Base-by-base conservation (phyloP, 257 asterid genomes). In the Lavandula angustifolia region DNA sequence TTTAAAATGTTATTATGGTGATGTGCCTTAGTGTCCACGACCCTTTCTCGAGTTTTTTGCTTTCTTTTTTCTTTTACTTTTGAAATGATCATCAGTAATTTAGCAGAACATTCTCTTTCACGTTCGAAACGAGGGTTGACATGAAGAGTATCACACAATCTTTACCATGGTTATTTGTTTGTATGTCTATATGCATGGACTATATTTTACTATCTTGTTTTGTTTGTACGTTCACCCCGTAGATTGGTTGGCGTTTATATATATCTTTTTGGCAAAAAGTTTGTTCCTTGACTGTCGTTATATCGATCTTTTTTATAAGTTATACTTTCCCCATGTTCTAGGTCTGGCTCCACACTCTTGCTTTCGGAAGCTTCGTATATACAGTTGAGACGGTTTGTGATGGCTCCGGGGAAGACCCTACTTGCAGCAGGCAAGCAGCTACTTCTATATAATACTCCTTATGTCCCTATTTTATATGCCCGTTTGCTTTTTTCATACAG, bases 331-430 rank as follows among this genome's bases (percentile, higher is more conserved):
- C 27, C 27, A 22, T 22, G 57, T 16, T 81, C 73, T 73, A 94
- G 99, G 95, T 94, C 48, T 94, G 99, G 99, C 79, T 90, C 73
- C 74, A 82, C 73, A 74, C 68, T 47, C 14, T 72, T 17, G 84
- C 84, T 63, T 59, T 75, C 12, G 95, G 79, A 75, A 90, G 84
- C 77, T 77, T 90, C 16, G 73, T 76, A 58, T 85, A 76, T 64
- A 52, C 81, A 22, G 77, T 69, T n/a, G 99, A 94, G 81, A 82
- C 74, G 75, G 81, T 86, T 61, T 94, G 99, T 52, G 99, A 94
- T 77, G 81, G 71, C 70, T 94, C 99, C 14, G 99, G 99, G 41
- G 99, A 94, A 79, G 99, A 94, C 75, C 95, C 99, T 31, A 79
- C 83, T 49, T 94, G 99, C 78, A 86, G 98, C 95, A 90, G 99